Base-by-base conservation (phyloP, 495 filamentous ascomycete genomes). In the Penicillium atrosanguineum region DNA sequence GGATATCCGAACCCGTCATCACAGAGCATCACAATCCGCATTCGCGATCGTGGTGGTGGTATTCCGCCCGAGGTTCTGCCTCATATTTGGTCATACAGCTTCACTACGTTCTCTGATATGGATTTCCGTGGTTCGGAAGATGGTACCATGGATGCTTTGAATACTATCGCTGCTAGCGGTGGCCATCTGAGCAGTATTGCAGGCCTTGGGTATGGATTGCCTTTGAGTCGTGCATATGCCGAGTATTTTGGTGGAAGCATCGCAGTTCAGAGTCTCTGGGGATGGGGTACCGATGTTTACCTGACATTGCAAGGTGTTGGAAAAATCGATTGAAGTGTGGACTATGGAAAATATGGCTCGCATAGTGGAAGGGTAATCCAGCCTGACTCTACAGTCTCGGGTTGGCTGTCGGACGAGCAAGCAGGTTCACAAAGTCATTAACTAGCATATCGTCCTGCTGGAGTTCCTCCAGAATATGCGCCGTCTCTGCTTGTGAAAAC, bases 181-280 rank as follows among this genome's bases (percentile, higher is more conserved):
- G 83, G 81, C 3, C 84, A 85, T 34, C 73, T 81, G 3, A 88
- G 84, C 61, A 90, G 86, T 47, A 91, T 98, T 53, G 94, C 94
- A 0, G 91, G 94, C 1, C 73, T 98, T 23, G 94, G 94, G 3
- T 98, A 98, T 71, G 94, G 94, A 12, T 61, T 98, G 53, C 94
- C 94, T 37, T 70, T 98, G 36, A 90, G 91, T 46, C 81, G 94
- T 58, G 93, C 94, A 0, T 98, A 98, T 72, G 94, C 94, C 0
- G 92, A 98, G 73, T 97, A 97, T 64, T 98, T 98, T 77, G 94
- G 94, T 2, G 94, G 94, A 1, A 90, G 93, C n/a, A 91, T 98
- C 56, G 83, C 83, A 7, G 85, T 98, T 52, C 94, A 97, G 79
- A 96, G 90, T 63, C 65, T 97, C 31, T 96, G 88, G 78, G 94